Conservation (phyloP, 1,284 basidiomycete genomes). For the Trametes polyzona region DNA sequence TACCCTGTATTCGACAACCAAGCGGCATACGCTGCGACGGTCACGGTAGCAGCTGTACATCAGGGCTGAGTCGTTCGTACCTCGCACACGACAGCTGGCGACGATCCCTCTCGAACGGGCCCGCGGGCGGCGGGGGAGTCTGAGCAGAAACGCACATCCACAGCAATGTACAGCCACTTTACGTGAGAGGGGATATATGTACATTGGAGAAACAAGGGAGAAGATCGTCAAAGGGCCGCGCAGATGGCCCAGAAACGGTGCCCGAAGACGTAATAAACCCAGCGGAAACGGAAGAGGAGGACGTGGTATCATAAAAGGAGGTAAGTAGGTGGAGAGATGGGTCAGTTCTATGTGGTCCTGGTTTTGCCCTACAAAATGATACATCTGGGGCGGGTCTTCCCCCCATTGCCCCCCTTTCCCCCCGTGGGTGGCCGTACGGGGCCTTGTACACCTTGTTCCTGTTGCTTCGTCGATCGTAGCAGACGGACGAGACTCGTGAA, state of each 20-base stretch:
- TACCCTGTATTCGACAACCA: neutral
- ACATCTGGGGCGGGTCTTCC: too few species aligned
- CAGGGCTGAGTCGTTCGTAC: neutral
- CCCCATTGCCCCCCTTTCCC: conserved; percentile 46
- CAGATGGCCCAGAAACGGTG: conserved; percentile 29
- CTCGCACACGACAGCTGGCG: neutral
- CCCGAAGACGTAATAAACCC: conserved; percentile 37
- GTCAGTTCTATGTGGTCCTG: conserved; percentile 68
- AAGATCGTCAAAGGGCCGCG: conserved; percentile 28
- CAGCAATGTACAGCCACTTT: conserved; percentile 32
- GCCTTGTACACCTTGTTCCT: conserved; percentile 38
- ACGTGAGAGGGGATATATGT: conserved; percentile 37
- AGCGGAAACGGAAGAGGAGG: conserved; percentile 42
- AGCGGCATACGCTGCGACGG: neutral
- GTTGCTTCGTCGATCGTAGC: conserved; percentile 70
- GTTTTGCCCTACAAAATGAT: conserved; percentile 75
- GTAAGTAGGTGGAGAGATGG: conserved; percentile 50
- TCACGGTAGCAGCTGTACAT: neutral
- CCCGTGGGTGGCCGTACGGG: conserved; percentile 42
- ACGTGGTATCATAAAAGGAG: conserved; percentile 76
- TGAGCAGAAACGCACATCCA: conserved; percentile 22
- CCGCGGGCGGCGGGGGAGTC: neutral
- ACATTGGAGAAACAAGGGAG: conserved; percentile 34
- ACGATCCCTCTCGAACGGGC: neutral
- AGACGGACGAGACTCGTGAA: conserved; percentile 92